Evolutionary conservation across 2,329 filamentous ascomycete species (phyloP), one percentile per base, ranked within the genome.

Genomic region (Didymosphaeria variabile): DNA sequence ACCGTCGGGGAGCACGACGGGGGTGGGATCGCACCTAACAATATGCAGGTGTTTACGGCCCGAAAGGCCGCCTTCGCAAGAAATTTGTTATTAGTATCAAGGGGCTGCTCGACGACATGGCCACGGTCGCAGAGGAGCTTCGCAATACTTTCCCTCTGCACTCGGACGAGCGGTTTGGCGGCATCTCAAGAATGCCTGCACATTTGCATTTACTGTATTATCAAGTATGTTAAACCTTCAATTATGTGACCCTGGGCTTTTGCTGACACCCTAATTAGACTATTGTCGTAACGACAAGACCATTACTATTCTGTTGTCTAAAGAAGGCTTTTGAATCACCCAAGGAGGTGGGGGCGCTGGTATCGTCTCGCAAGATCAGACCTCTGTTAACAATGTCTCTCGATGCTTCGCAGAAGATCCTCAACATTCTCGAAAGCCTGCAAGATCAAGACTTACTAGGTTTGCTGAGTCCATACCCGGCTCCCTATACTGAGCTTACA

Each of bases 391-490:
- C 77, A 53, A 79, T 82, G 69, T 81, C 80, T 56, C 67, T 81
- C 29, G 81, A 82, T 31, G 81, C 81, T 1, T 75, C 80, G 3
- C 77, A 80, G 36, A 79, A 82, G 40, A 81, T 81, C 17, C 61
- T 83, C 79, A 67, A 59, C 29, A 71, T 85, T 26, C 78, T 85
- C 2, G 75, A 75, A 56, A 78, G 75, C 40, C 70, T 85, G 26
- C 79, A 82, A 64, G 73, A 75, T 13, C 82, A 85, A 64, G 79
- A 79, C 7, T 75, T 85, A 19, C 73, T 85, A 2, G 83, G 83
- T 85, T 40, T 19, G 15, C 17, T 9, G 15, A 40, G 15, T 19
- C n/a, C 38, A n/a, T n/a, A 29, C 26, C 26, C 26, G 26, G 26
- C 26, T 29, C 26, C 6, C 26, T 29, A 29, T 29, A 29, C 15